Base-by-base conservation (phyloP, 1,139 yeast species). In the Magnusiomyces suaveolens region DNA sequence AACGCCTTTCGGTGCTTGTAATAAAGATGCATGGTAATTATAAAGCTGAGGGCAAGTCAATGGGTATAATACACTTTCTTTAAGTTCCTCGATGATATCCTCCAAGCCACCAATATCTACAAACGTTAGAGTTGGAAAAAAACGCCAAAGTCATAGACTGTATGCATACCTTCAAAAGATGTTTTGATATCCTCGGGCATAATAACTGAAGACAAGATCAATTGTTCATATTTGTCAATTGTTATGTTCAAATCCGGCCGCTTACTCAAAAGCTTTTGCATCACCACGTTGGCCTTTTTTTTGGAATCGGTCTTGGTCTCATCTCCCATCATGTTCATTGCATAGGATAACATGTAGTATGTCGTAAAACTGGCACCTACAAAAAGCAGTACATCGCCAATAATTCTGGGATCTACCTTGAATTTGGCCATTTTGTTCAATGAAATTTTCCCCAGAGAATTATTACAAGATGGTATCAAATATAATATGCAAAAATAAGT, bases 1-100 rank as follows among this genome's bases (percentile, higher is more conserved):
- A 1, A 92, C 97, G 29, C 98, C 98, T 65, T 88, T 90, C 1
- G 98, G 98, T 0, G 96, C 92, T 64, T 85, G 88, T 39, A 85
- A 75, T 54, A 92, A 73, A 41, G 80, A 69, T 57, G 84, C 81
- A 62, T 83, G 85, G 43, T 77, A 79, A 16, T 77, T 72, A 64
- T 83, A 84, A 52, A 84, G 67, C 43, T 79, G 83, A 0, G 90
- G 89, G 48, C 75, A 83, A 1, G 95, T 89, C 54, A 92, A 74
- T 0, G 98, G 98, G 63, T 87, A 82, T 51, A 92, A 79, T 10
- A 92, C 96, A 53, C 90, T 80, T 68, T 92, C 98, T 61, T 87
- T 77, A 52, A 92, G 74, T 61, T 90, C 97, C 57, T 84, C 92
- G 43, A 92, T 80, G 49, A 88, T 85, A 20, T 75, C 75, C 56